These are phyloP conservation scores for Cyathus striatus DNA, from an alignment of 768 basidiomycete species.

Conservation along the genomic window DNA sequence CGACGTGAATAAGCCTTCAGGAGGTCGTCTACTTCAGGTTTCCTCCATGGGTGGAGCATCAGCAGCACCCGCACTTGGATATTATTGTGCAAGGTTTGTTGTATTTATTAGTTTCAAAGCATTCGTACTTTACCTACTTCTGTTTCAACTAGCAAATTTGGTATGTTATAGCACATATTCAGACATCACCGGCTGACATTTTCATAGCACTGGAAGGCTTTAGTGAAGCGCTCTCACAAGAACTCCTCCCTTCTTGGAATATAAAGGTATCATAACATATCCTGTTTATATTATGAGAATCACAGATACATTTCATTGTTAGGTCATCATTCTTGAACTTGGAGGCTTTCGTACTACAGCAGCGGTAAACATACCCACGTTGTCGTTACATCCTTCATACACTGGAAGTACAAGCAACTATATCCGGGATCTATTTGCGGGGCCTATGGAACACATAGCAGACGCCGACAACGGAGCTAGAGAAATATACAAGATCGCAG, in stretches of 20 bases:
- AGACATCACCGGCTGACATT: too few species aligned
- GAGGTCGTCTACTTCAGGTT: not conserved
- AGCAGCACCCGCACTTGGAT: not conserved
- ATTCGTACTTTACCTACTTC: not conserved
- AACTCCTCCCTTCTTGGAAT: not conserved
- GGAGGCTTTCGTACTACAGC: not conserved
- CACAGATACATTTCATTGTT: not conserved
- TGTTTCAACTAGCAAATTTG: not conserved
- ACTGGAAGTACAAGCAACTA: not conserved
- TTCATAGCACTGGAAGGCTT: not conserved
- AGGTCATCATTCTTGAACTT: not conserved
- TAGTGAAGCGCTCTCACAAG: too few species aligned
- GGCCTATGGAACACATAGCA: not conserved
- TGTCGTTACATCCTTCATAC: not conserved
- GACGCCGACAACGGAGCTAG: not conserved
- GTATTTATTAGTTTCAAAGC: too few species aligned
- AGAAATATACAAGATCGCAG: not conserved
- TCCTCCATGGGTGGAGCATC: not conserved
- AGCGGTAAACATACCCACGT: not conserved
- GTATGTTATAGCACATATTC: not conserved
- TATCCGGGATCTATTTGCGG: not conserved
- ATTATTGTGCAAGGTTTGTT: not conserved
- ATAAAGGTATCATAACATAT: not conserved
- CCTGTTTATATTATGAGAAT: not conserved
- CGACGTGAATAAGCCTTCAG: not conserved